phyloP scores from a whole-genome alignment of 371 early-diverging fungal genomes.

The Apophysomyces ossiformis region DNA sequence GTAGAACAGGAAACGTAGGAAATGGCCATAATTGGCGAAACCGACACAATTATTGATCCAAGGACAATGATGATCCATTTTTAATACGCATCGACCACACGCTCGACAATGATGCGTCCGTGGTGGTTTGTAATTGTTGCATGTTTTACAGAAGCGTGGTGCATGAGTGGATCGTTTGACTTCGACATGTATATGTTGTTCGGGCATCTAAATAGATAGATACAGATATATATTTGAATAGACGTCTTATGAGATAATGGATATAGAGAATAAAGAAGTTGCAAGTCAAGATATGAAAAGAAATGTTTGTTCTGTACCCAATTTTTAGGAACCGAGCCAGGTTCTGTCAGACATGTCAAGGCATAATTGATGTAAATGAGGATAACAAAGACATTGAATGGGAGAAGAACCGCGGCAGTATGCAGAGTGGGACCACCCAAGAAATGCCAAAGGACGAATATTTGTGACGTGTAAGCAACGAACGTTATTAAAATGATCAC shows the following conservation, averaged over 20 bases:
- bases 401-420: constrained; percentile 52
- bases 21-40: constrained; percentile 85
- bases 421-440: constrained; percentile 28
- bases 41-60: constrained; percentile 99
- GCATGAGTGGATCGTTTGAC: constrained; percentile 71
- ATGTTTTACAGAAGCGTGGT: constrained; percentile 80
- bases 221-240: background rate
- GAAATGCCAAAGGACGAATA: constrained; percentile 47
- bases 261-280: constrained; percentile 2
- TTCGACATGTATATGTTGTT: constrained; percentile 61
- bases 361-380: constrained; percentile 82
- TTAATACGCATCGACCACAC: constrained; percentile 83
- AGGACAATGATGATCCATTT: constrained; percentile 97
- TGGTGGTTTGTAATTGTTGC: constrained; percentile 80
- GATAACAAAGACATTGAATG: constrained; percentile 72
- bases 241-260: no score
- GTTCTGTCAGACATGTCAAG: constrained; percentile 75
- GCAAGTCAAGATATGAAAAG: constrained; percentile 1
- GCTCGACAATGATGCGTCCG: constrained; percentile 83
- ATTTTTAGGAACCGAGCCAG: constrained; percentile 78
- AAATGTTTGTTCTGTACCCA: constrained; percentile 52
- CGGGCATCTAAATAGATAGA: constrained; percentile 39
- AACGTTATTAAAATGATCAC: constrained; percentile 35
- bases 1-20: constrained; percentile 84
- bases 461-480: constrained; percentile 45